phyloP scores from a whole-genome alignment of 2,329 filamentous ascomycete genomes.

The Pyricularia pennisetigena region DNA sequence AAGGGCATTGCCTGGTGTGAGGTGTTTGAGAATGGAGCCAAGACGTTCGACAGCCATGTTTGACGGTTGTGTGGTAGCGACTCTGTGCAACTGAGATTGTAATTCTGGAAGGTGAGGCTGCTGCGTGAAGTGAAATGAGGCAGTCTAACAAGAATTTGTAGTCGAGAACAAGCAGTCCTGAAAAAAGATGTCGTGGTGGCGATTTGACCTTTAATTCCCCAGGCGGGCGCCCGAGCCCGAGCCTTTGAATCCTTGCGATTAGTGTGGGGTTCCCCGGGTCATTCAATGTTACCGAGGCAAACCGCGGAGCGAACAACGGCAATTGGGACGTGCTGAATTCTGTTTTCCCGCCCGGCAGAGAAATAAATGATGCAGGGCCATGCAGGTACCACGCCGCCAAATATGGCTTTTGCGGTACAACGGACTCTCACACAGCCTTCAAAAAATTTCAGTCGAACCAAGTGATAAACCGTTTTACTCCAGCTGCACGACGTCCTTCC shows the following conservation, averaged over 20 bases:
- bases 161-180: background rate
- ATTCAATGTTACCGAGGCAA: background rate
- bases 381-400: background rate
- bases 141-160: background rate
- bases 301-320: background rate
- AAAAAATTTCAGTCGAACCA: background rate
- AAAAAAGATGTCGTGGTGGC: background rate
- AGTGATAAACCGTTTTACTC: too few relatives aligned
- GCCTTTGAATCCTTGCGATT: background rate
- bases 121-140: background rate
- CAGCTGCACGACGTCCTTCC: too few relatives aligned
- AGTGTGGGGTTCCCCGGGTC: background rate
- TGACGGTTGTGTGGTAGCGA: slow-evolving; percentile 14
- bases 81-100: background rate
- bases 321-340: background rate
- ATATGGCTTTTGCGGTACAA: background rate
- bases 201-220: background rate
- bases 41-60: slow-evolving; percentile 80
- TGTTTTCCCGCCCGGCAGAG: background rate
- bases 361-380: background rate
- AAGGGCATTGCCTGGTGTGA: slow-evolving; percentile 64
- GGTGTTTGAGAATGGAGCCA: slow-evolving; percentile 77
- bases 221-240: too few relatives aligned
- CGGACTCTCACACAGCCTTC: background rate
- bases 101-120: background rate